Base-by-base conservation (phyloP, 202 grass and related monocot species). In the Brachypodium distachyon region DNA sequence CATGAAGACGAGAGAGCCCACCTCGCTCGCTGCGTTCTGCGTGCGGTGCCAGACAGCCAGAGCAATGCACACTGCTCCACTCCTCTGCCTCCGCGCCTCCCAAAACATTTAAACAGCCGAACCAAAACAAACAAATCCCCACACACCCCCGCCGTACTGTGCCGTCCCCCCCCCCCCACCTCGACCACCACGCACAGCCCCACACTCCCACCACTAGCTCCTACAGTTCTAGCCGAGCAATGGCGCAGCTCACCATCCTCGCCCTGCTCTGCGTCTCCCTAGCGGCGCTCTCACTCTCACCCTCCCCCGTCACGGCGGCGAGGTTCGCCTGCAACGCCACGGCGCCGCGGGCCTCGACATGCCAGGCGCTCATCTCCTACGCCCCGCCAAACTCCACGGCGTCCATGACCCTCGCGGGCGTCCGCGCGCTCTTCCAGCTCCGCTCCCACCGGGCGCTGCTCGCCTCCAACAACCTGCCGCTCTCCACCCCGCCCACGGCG, bases 331-430 rank as follows among this genome's bases (percentile, higher is more conserved):
- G 96, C 89, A 87, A 79, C 78, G 23, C 85, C 2, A 86, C 70
- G 13, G 56, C 80, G 25, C 85, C 63, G 67, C 65, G 65, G 9
- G 81, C 87, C 0, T 79, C 74, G 5, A 88, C 84, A 41, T 99
- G 96, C 74, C 91, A 92, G 87, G 85, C 88, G 32, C 87, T 99
- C 8, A 18, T 99, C 57, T 79, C 82, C 59, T 99, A 99, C 92
- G 12, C 81, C 9, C 84, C 92, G 12, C 53, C 66, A 32, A 99
- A 95, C 87, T 83, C 82, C 52, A 98, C 82, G n/a, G n/a, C n/a
- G n/a, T n/a, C n/a, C 39, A 67, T 14, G 21, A 93, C 87, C 4
- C 88, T 92, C 17, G 85, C 77, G 23, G 57, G 55, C 60, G 78
- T 96, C 41, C 90, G 80, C 25, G 39, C 77, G 18, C 80, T 93